These are phyloP conservation scores for Panaeolus cyanescens DNA, from an alignment of 768 basidiomycete genomes.

Conservation along the genomic window DNA sequence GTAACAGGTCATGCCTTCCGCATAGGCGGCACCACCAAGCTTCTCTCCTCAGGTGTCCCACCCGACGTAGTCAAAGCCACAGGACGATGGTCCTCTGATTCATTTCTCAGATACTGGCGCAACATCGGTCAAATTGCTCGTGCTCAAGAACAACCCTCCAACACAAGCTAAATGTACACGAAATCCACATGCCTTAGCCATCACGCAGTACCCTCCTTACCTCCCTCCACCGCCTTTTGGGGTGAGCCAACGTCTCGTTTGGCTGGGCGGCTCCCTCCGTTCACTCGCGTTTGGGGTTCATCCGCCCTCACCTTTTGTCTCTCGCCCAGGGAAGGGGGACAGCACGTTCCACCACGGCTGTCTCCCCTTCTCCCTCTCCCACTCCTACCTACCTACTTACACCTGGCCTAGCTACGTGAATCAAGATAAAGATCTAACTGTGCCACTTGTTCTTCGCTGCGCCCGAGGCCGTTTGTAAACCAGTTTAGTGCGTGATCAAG, in stretches of 20 bases:
- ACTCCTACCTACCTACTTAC: no score
- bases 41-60: conserved; percentile 27
- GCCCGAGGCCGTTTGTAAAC: no score
- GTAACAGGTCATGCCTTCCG: conserved; percentile 20
- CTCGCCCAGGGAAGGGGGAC: not conserved
- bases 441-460: no score
- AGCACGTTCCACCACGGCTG: no score
- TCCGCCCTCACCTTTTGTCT: not conserved
- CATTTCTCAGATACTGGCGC: conserved; percentile 36
- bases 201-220: not conserved
- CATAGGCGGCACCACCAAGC: conserved; percentile 37
- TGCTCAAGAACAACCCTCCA: not conserved
- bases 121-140: conserved; percentile 19
- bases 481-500: no score
- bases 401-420: no score
- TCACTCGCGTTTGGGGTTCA: not conserved
- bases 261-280: not conserved
- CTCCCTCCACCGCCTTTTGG: not conserved
- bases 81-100: conserved; percentile 34
- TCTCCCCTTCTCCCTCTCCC: no score
- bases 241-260: not conserved
- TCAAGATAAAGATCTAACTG: no score
- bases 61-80: conserved; percentile 32
- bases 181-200: not conserved
- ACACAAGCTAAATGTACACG: no score